Percentiles rank a stretch among this genome's conserved stretches.
Conservation (phyloP, 164 flowering plant species). For the Vitis riparia region DNA sequence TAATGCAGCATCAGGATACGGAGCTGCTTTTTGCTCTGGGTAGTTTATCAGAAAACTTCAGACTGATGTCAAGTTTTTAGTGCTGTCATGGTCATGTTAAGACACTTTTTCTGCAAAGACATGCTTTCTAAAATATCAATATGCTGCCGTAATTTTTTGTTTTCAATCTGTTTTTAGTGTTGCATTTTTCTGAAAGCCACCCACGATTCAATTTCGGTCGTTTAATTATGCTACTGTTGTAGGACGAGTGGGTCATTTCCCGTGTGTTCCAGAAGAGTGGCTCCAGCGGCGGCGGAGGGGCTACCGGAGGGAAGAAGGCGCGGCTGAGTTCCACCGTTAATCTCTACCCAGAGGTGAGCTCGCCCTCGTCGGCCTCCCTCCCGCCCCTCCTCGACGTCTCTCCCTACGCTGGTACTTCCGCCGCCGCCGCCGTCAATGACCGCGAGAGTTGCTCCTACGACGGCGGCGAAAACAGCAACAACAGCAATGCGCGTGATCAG, state of each 20-base stretch:
- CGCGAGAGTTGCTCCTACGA: constrained; percentile 52
- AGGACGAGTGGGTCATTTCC: constrained; percentile 95
- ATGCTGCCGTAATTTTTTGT: no score
- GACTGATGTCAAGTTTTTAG: no score
- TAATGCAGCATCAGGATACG: neutral
- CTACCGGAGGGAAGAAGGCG: constrained; percentile 25
- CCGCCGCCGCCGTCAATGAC: constrained; percentile 21
- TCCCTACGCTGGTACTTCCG: constrained; percentile 21
- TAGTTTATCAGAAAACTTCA: no score
- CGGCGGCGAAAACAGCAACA: constrained; percentile 20
- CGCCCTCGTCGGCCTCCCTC: constrained; percentile 59
- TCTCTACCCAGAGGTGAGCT: constrained; percentile 42
- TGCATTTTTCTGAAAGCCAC: no score
- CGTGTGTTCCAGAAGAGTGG: constrained; percentile 70
- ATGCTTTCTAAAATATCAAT: no score
- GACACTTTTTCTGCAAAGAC: no score
- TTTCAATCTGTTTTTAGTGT: no score
- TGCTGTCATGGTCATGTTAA: no score
- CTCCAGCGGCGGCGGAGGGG: constrained; percentile 15
- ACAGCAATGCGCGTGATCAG: constrained; percentile 26
- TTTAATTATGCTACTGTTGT: neutral
- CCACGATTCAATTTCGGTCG: no score
- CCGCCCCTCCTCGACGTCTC: constrained; percentile 59
- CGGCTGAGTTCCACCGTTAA: constrained; percentile 8
- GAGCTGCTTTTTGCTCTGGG: neutral